These are phyloP conservation scores for Cyclostephanos invisitatus DNA, from an alignment of 108 stramenopile genomes.

Conservation along the genomic window DNA sequence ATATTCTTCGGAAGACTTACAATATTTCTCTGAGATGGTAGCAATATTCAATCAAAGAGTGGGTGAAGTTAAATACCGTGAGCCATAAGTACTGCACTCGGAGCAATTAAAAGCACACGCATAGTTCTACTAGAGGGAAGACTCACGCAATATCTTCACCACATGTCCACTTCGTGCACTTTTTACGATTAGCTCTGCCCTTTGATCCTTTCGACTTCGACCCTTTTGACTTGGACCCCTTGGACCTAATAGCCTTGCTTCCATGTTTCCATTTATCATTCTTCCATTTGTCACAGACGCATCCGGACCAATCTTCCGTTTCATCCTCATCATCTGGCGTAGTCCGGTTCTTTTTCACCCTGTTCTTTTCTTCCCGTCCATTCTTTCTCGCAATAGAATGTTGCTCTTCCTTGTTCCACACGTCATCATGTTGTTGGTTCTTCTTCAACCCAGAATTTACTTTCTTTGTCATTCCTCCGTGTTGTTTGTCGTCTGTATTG, in stretches of 20 bases:
- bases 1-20: too few relatives aligned
- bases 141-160: not conserved
- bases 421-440: not conserved
- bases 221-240: not conserved
- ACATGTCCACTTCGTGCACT: not conserved
- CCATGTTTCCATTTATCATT: not conserved
- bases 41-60: too few relatives aligned
- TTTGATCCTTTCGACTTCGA: not conserved
- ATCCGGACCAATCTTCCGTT: not conserved
- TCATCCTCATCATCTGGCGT: not conserved
- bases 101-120: not conserved
- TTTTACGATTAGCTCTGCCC: not conserved
- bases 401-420: not conserved
- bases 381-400: not conserved
- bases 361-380: not conserved
- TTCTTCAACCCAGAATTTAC: not conserved
- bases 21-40: too few relatives aligned
- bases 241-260: not conserved
- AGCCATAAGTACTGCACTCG: not conserved
- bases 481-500: not conserved
- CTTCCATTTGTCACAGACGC: not conserved
- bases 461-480: not conserved
- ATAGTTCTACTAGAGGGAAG: not conserved
- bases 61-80: not conserved
- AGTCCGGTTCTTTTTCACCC: not conserved